Percentiles rank a stretch among this genome's conserved stretches.
Conservation (phyloP, 345 rosid genomes). For the Gossypium raimondii region DNA sequence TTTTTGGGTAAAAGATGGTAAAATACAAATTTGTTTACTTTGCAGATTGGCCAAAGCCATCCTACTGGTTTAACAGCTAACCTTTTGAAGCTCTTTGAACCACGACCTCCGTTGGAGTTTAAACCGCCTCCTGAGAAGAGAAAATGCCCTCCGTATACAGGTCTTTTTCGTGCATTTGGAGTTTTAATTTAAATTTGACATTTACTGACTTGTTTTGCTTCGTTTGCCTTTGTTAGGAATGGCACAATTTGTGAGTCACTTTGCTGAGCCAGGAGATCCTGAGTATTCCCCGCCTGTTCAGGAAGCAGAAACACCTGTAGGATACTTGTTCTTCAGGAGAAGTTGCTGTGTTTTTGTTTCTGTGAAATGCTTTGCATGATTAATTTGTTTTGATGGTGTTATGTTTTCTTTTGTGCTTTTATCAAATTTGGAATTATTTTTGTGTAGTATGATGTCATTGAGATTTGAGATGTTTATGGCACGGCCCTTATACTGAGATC, state of each 20-base stretch:
- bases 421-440: background rate
- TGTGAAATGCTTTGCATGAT: slow-evolving; percentile 4
- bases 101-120: slow-evolving; percentile 81
- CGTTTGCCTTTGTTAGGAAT: slow-evolving; percentile 46
- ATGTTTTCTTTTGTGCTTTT: background rate
- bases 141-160: slow-evolving; percentile 75
- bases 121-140: slow-evolving; percentile 88
- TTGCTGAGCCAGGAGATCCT: slow-evolving; percentile 87
- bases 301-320: slow-evolving; percentile 80
- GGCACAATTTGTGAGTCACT: slow-evolving; percentile 82
- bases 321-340: slow-evolving; percentile 14
- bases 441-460: background rate
- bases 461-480: background rate
- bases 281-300: slow-evolving; percentile 84
- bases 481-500: background rate
- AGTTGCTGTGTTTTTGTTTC: background rate
- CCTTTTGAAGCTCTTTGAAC: slow-evolving; percentile 89
- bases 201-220: background rate
- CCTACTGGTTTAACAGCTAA: slow-evolving; percentile 88
- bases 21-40: background rate
- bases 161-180: slow-evolving; percentile 25
- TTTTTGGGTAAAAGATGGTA: background rate
- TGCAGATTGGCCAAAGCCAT: slow-evolving; percentile 96
- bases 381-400: background rate
- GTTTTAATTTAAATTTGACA: background rate